These are phyloP conservation scores for Erysiphe pulchra DNA, from an alignment of 2,329 filamentous ascomycete genomes.

Conservation along the genomic window DNA sequence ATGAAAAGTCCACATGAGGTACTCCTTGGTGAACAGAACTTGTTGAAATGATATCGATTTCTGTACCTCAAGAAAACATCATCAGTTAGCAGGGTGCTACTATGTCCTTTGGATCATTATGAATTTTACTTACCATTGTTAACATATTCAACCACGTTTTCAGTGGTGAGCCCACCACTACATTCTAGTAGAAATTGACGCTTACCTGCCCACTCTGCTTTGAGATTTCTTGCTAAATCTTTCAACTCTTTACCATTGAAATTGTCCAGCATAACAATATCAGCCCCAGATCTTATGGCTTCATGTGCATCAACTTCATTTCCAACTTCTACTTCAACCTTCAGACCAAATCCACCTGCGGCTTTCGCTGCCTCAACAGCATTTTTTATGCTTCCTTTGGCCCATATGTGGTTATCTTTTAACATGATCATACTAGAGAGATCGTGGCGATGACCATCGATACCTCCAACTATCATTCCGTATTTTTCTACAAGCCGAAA, in stretches of 20 bases:
- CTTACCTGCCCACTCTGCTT: slow-evolving; percentile 54
- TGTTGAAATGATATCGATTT: slow-evolving; percentile 88
- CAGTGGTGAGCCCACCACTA: slow-evolving; percentile 68
- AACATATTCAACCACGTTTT: slow-evolving; percentile 66
- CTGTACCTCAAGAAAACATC: slow-evolving; percentile 15
- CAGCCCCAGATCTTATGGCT: slow-evolving; percentile 71
- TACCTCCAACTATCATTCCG: slow-evolving; percentile 83
- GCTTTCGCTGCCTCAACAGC: slow-evolving; percentile 66
- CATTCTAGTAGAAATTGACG: slow-evolving; percentile 66
- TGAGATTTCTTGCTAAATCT: slow-evolving; percentile 46
- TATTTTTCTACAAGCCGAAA: slow-evolving; percentile 96
- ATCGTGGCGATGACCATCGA: slow-evolving; percentile 78
- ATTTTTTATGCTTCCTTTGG: slow-evolving; percentile 58
- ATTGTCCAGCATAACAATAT: slow-evolving; percentile 95
- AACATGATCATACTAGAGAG: slow-evolving; percentile 92
- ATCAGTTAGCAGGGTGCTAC: no score
- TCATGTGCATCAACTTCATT: slow-evolving; percentile 71
- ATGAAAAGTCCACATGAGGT: slow-evolving; percentile 77
- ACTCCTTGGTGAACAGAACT: slow-evolving; percentile 94
- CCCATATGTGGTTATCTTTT: slow-evolving; percentile 97
- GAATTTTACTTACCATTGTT: slow-evolving; percentile 30
- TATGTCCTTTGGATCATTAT: no score
- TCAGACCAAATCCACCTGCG: slow-evolving; percentile 70
- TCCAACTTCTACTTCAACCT: slow-evolving; percentile 91
- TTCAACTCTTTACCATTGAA: slow-evolving; percentile 61